These are phyloP conservation scores for Yueomyces sp. DNA, from an alignment of 1,139 yeast species.

Conservation along the genomic window DNA sequence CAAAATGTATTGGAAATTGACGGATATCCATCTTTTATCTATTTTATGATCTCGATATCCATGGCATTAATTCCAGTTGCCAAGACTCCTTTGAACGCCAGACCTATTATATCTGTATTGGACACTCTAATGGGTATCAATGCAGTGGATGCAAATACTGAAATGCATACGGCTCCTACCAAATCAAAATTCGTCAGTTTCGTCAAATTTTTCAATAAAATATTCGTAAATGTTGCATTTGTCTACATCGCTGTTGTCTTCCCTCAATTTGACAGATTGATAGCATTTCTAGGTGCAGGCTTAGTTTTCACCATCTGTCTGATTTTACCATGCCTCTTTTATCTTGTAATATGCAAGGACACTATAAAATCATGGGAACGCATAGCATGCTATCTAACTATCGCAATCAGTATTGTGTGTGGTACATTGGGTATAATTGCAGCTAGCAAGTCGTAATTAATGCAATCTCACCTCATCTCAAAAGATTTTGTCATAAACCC, in stretches of 20 bases:
- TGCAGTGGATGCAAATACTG: constrained; percentile 11
- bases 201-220: constrained; percentile 20
- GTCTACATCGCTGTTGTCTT: constrained; percentile 45
- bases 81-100: constrained; percentile 75
- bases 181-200: constrained; percentile 8
- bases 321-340: constrained; percentile 63
- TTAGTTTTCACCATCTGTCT: constrained; percentile 73
- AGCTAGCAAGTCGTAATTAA: constrained; percentile 26
- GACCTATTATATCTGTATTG: constrained; percentile 70
- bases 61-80: constrained; percentile 80
- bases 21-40: constrained; percentile 63
- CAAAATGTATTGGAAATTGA: constrained; percentile 54
- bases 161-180: not conserved
- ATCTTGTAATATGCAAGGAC: constrained; percentile 41
- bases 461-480: not conserved
- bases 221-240: constrained; percentile 30
- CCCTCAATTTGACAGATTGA: constrained; percentile 70
- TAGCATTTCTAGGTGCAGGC: constrained; percentile 75
- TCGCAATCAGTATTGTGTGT: constrained; percentile 33
- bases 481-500: not conserved
- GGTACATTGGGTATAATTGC: constrained; percentile 42
- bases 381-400: constrained; percentile 32
- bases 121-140: constrained; percentile 33
- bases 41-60: constrained; percentile 50
- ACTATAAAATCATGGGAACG: constrained; percentile 32